Conservation (phyloP, 352 stramenopile genomes). For the Discostella stelligera region DNA sequence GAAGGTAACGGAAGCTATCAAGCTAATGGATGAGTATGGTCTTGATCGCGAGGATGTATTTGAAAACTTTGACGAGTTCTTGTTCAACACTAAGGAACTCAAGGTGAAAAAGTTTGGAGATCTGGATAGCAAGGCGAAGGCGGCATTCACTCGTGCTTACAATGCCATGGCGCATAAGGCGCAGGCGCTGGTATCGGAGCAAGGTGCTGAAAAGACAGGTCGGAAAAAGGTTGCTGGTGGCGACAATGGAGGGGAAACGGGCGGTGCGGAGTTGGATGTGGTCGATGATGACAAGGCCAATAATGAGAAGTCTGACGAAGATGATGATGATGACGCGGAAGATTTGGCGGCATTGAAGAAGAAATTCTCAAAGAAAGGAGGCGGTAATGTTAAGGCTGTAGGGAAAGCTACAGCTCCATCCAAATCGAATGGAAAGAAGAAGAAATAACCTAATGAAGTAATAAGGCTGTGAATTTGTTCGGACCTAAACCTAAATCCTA, state of each 20-base stretch:
- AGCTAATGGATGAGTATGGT: conserved; percentile 95
- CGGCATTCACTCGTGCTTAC: conserved; percentile 91
- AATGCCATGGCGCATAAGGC: conserved; percentile 91
- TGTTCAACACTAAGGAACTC: conserved; percentile 51
- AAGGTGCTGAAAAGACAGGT: conserved; percentile 66
- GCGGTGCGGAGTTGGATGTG: conserved; percentile 25
- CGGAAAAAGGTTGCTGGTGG: conserved; percentile 36
- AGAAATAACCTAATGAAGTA: conserved; percentile 29
- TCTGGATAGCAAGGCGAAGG: conserved; percentile 86
- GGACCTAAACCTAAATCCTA: too few relatives aligned
- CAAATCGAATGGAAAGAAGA: conserved; percentile 47
- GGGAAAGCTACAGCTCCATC: conserved; percentile 23
- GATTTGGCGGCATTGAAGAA: conserved; percentile 63
- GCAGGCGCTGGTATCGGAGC: conserved; percentile 85
- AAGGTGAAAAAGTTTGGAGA: conserved; percentile 62
- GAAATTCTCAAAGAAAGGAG: conserved; percentile 70
- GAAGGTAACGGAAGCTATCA: conserved; percentile 88
- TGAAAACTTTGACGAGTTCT: conserved; percentile 91
- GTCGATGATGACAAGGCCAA: conserved; percentile 52
- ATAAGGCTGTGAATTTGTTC: too few relatives aligned
- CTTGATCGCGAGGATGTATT: conserved; percentile 96
- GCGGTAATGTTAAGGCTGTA: conserved; percentile 22
- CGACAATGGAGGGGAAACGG: conserved; percentile 25
- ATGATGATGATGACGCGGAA: conserved; percentile 60
- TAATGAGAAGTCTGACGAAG: conserved; percentile 57